These are phyloP conservation scores for Pythium vanterpoolii DNA, from an alignment of 352 stramenopile genomes.

Conservation along the genomic window DNA sequence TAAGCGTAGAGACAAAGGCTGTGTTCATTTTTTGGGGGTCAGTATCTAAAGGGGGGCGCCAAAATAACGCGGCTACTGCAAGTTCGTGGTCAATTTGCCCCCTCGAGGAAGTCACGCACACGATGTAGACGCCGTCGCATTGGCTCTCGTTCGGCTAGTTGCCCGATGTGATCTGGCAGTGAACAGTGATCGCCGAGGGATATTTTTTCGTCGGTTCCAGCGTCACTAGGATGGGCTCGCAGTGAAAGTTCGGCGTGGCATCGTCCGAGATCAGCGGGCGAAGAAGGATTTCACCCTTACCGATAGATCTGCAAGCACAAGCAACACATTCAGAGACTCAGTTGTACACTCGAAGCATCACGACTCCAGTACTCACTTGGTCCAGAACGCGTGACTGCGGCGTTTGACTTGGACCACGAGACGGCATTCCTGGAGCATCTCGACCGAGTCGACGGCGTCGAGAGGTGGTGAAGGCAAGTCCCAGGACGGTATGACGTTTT, in stretches of 20 bases:
- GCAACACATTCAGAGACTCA: background rate
- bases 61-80: too few species aligned
- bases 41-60: too few species aligned
- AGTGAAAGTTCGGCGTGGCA: background rate
- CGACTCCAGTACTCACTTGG: constrained; percentile 10
- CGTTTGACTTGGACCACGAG: constrained; percentile 11
- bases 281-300: background rate
- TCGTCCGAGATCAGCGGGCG: background rate
- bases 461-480: background rate
- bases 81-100: too few species aligned
- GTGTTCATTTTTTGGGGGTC: too few species aligned
- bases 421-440: constrained; percentile 8
- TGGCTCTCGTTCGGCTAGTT: too few species aligned
- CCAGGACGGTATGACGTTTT: background rate
- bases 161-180: too few species aligned
- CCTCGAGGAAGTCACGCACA: too few species aligned
- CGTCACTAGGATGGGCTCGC: background rate
- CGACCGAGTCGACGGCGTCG: constrained; percentile 1
- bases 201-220: too few species aligned
- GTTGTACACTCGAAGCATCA: background rate
- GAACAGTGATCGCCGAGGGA: too few species aligned
- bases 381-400: constrained; percentile 12
- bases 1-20: too few species aligned
- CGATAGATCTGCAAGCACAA: background rate
- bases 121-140: too few species aligned